Evolutionary conservation across 495 filamentous ascomycete genomes (phyloP), one percentile per base, ranked within the genome.

Genomic region (Clohesyomyces aquaticus): DNA sequence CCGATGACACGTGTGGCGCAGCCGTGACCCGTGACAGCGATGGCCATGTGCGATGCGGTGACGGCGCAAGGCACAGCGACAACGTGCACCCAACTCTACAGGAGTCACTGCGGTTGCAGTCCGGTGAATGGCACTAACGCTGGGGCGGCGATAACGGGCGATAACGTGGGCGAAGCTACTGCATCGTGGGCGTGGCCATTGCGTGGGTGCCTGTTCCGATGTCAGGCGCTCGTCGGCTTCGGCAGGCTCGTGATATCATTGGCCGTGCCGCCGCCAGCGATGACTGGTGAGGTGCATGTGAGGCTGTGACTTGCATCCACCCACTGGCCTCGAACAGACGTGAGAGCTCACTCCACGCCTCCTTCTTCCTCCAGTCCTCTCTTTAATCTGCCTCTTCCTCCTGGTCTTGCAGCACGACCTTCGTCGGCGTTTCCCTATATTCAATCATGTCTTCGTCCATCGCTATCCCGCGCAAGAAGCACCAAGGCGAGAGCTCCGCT

Each of bases 401-500:
- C 16, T n/a, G 9, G 23, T 18, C 19, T 6, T 50, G 21, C 46
- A 42, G 32, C n/a, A 19, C 55, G 14, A 6, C 19, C 28, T 6
- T 46, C n/a, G 2, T 58, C 4, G 35, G 18, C 19, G 18, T 22
- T 58, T 22, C 27, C 14, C 4, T 3, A 18, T 46, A 16, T 2
- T 3, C 19, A n/a, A 52, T 42, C 55, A 76, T 77, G 75, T 74
- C 73, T 48, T 66, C 67, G 28, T 74, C 71, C 21, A 75, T 76
- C 25, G 66, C 71, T 28, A 75, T 77, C 61, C 75, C 74, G 50
- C 71, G 73, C 29, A 73, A 72, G 68, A 69, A 74, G 60, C 59
- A 57, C 10, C 45, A 53, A 12, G 54, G 25, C 22, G 29, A 53
- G 26, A 50, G 26, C 42, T 56, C 53, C 42, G 56, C 28, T 12